These are phyloP conservation scores for Erodium maritimum DNA, from an alignment of 345 rosid genomes.

Conservation along the genomic window DNA sequence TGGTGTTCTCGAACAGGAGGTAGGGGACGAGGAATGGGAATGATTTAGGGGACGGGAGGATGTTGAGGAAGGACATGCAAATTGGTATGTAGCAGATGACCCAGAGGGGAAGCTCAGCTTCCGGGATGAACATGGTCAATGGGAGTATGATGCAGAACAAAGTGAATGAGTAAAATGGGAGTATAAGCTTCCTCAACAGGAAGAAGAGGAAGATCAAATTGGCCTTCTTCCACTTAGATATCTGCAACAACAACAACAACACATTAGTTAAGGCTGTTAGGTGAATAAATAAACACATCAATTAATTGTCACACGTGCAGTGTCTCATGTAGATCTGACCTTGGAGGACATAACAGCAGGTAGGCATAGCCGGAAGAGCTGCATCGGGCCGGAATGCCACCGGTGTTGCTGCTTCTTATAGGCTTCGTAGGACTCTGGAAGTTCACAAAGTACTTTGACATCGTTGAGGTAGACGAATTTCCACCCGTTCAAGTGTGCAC, in stretches of 20 bases:
- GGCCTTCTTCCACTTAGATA: conserved; percentile 56
- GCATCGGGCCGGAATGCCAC: conserved; percentile 98
- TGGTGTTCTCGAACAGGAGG: no score
- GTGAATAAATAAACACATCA: no score
- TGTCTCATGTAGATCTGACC: no score
- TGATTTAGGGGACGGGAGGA: conserved; percentile 67
- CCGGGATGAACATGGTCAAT: conserved; percentile 81
- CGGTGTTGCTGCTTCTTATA: no score
- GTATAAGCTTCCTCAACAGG: conserved; percentile 70
- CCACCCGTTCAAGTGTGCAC: conserved; percentile 20
- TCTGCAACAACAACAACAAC: conserved; percentile 28
- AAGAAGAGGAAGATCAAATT: conserved; percentile 81
- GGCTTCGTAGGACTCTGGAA: conserved; percentile 77
- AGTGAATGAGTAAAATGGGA: conserved; percentile 90
- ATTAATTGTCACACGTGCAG: no score
- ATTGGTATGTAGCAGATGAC: conserved; percentile 77
- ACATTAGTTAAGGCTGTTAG: no score
- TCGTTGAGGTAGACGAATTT: conserved; percentile 72
- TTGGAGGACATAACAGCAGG: conserved; percentile 62
- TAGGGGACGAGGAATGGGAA: conserved; percentile 77
- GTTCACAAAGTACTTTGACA: conserved; percentile 62
- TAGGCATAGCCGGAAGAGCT: conserved; percentile 68
- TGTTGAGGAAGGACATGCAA: conserved; percentile 68
- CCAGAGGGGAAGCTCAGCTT: conserved; percentile 80
- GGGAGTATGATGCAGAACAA: conserved; percentile 85